These are phyloP conservation scores for Penicillium italicum DNA, from an alignment of 2,329 filamentous ascomycete species.

Conservation along the genomic window DNA sequence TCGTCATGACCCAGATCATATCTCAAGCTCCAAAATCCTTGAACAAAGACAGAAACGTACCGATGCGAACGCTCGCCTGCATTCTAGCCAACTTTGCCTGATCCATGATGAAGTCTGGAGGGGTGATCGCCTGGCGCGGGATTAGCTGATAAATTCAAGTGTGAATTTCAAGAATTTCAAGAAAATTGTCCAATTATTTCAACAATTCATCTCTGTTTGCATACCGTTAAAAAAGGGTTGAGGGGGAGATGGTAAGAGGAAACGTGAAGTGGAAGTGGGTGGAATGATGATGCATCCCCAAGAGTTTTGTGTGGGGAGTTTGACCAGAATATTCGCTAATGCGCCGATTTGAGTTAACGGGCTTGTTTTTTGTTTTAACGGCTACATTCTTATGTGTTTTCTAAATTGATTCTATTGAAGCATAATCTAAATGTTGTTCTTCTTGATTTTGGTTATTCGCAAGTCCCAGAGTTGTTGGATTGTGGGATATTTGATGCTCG, in stretches of 20 bases:
- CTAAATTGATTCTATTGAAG: neutral
- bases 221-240: slow-evolving; percentile 12
- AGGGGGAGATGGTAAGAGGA: slow-evolving; percentile 12
- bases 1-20: slow-evolving; percentile 1
- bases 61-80: slow-evolving; percentile 66
- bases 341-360: slow-evolving; percentile 4
- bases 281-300: slow-evolving; percentile 19
- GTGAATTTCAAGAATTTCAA: neutral
- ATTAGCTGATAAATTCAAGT: slow-evolving; percentile 16
- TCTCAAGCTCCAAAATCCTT: neutral
- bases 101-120: slow-evolving; percentile 54
- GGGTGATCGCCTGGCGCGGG: slow-evolving; percentile 15
- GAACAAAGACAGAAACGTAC: slow-evolving; percentile 51
- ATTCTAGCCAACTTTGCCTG: slow-evolving; percentile 63
- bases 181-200: neutral
- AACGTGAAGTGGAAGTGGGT: slow-evolving; percentile 14
- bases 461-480: slow-evolving; percentile 4
- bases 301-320: slow-evolving; percentile 29
- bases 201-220: neutral
- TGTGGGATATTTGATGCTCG: slow-evolving; percentile 33
- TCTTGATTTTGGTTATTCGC: neutral
- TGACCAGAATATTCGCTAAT: slow-evolving; percentile 24
- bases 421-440: neutral
- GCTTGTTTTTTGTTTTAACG: neutral
- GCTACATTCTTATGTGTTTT: neutral